phyloP scores from a whole-genome alignment of 2,329 filamentous ascomycete species.

The Venturia oleaginea region DNA sequence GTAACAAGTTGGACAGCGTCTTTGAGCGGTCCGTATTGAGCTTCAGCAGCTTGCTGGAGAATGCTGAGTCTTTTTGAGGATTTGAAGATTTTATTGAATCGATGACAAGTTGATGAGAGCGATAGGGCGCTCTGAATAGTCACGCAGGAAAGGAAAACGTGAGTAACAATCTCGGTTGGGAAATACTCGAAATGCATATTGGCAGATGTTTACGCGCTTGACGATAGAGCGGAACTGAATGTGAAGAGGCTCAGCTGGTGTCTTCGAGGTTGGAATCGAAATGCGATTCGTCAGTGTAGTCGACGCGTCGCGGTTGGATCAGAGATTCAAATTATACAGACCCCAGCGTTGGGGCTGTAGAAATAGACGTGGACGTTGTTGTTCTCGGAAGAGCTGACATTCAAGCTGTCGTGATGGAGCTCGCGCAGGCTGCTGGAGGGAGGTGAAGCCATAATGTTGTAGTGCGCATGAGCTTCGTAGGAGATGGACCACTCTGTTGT shows the following conservation, averaged over 20 bases:
- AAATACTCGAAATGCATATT: constrained; percentile 42
- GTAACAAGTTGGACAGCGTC: constrained; percentile 52
- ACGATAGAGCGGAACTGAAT: neutral
- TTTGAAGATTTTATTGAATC: constrained; percentile 43
- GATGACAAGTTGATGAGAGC: constrained; percentile 46
- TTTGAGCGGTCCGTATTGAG: constrained; percentile 48
- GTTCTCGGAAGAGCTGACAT: neutral
- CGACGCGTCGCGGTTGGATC: constrained; percentile 4
- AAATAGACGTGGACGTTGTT: constrained; percentile 23
- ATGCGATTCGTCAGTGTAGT: constrained; percentile 1
- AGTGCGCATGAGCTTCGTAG: neutral
- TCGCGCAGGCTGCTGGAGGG: constrained; percentile 20
- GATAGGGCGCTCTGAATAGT: constrained; percentile 45
- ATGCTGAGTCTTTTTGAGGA: constrained; percentile 47
- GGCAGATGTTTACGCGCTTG: constrained; percentile 5
- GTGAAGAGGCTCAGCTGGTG: neutral
- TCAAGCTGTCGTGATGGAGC: constrained; percentile 17
- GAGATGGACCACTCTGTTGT: neutral
- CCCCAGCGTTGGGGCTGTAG: constrained; percentile 48
- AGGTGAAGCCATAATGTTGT: constrained; percentile 22
- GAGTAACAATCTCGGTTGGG: constrained; percentile 49
- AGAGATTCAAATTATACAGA: constrained; percentile 33
- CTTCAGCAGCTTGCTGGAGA: constrained; percentile 43
- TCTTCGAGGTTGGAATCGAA: constrained; percentile 3
- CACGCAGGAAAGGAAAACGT: constrained; percentile 46